Conservation (phyloP, 1,139 yeast genomes). For the Geotrichum carabidarum region DNA sequence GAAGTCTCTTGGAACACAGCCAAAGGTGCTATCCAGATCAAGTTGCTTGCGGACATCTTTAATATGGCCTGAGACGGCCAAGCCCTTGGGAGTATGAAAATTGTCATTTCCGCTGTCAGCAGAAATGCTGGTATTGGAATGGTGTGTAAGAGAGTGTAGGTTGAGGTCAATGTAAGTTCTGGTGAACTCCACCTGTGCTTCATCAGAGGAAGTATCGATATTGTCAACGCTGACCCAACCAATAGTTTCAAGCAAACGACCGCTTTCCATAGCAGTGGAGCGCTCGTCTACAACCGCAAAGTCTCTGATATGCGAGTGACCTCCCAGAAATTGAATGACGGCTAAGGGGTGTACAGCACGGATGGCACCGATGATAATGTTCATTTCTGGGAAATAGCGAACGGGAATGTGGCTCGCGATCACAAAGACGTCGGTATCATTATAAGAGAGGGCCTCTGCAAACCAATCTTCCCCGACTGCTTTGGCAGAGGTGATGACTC, state of each 20-base stretch:
- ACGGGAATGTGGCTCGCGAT: slow-evolving; percentile 82
- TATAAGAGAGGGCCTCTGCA: slow-evolving; percentile 43
- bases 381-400: slow-evolving; percentile 55
- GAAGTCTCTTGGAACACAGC: slow-evolving; percentile 62
- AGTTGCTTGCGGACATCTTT: slow-evolving; percentile 45
- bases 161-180: slow-evolving; percentile 82
- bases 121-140: slow-evolving; percentile 41
- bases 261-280: slow-evolving; percentile 80
- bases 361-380: slow-evolving; percentile 44
- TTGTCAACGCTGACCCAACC: slow-evolving; percentile 71
- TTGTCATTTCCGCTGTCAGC: slow-evolving; percentile 13
- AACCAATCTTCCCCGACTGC: slow-evolving; percentile 64
- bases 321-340: slow-evolving; percentile 84
- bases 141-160: slow-evolving; percentile 60
- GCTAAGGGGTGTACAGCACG: slow-evolving; percentile 56
- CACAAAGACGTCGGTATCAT: slow-evolving; percentile 60
- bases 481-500: slow-evolving; percentile 59
- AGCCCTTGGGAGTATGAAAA: slow-evolving; percentile 51
- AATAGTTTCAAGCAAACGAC: slow-evolving; percentile 85
- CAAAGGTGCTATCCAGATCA: slow-evolving; percentile 53
- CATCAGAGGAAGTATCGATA: slow-evolving; percentile 22
- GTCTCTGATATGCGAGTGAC: slow-evolving; percentile 91
- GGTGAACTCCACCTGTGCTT: slow-evolving; percentile 33
- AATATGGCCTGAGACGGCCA: slow-evolving; percentile 45
- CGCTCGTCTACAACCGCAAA: slow-evolving; percentile 60